These are phyloP conservation scores for Neurospora sp. DNA, from an alignment of 495 filamentous ascomycete species.

Conservation along the genomic window DNA sequence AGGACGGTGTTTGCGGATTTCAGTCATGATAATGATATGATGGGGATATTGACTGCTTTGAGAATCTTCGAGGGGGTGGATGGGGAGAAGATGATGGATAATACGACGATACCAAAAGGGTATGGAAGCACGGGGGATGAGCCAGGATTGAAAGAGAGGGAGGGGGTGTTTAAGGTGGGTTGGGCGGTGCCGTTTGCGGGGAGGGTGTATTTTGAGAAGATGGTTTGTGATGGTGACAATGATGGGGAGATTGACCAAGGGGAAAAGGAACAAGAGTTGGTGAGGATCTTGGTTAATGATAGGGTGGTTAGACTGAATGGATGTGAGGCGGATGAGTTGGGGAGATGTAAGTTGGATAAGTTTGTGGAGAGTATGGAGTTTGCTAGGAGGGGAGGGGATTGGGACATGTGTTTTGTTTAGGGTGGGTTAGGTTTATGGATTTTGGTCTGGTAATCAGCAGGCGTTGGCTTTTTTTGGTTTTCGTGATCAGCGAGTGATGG, in stretches of 20 bases:
- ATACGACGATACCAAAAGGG: conserved; percentile 22
- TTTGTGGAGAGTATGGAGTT: conserved; percentile 68
- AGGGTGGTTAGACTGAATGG: conserved; percentile 59
- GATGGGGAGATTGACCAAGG: background rate
- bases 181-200: conserved; percentile 76
- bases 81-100: conserved; percentile 24
- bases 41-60: conserved; percentile 58
- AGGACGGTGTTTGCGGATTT: conserved; percentile 69
- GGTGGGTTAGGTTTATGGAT: background rate
- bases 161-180: conserved; percentile 50
- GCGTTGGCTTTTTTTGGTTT: background rate
- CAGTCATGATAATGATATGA: conserved; percentile 80
- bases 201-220: conserved; percentile 74
- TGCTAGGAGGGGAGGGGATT: conserved; percentile 56
- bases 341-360: conserved; percentile 51
- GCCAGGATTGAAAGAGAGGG: conserved; percentile 26
- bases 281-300: conserved; percentile 74
- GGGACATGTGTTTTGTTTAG: conserved; percentile 53
- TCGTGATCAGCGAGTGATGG: background rate
- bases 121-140: background rate
- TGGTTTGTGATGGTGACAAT: conserved; percentile 44
- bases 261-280: conserved; percentile 41
- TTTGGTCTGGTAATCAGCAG: background rate
- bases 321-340: conserved; percentile 56
- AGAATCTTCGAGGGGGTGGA: conserved; percentile 58